Base-by-base conservation (phyloP, 148 eudicot species). In the Rhododendron ovatum region DNA sequence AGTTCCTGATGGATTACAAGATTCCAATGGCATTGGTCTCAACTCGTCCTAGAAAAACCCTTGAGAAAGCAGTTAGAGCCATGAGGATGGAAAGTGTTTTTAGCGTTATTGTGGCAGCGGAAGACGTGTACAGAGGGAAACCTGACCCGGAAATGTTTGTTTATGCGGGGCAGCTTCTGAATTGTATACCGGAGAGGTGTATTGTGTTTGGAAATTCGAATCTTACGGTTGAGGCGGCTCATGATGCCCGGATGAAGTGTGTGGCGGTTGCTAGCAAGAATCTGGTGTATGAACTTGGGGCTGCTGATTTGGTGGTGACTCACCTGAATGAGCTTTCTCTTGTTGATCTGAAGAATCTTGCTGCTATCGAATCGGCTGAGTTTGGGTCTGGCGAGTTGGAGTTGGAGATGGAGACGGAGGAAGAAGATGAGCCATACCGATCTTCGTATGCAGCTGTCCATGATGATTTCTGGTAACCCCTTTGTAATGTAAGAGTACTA, bases 241-340 rank as follows among this genome's bases (percentile, higher is more conserved):
- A 94, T 78, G 99, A 95, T 86, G 99, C 95, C 0, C 88, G 91
- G 28, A 97, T 97, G 99, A 97, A 97, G 85, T 97, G 99, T 84
- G 96, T 97, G 15, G 99, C 99, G 7, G 98, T 97, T 82, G 99
- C 99, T 37, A 97, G 99, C 84, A 97, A 97, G 91, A 96, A 97
- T 80, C 98, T 94, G 35, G 91, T 94, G 7, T 97, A 95, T 84
- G 99, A 97, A 91, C 98, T 97, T 48, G 95, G 91, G 13, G 99
- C 99, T 10, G 99, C 99, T 3, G 98, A 97, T 77, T 77, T 95
- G 92, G 98, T 97, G 39, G 99, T 97, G 88, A 92, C 92, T 80
- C 90, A 83, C 51, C 90, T 97, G 12, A 95, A 97, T 77, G 99
- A 97, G 93, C 95, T 97, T 24, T 85, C 99, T 0, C 86, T 97